Percentiles rank a stretch among this genome's conserved stretches.
Conservation (phyloP, 2,329 filamentous ascomycete genomes). For the Clarireedia monteithiana region DNA sequence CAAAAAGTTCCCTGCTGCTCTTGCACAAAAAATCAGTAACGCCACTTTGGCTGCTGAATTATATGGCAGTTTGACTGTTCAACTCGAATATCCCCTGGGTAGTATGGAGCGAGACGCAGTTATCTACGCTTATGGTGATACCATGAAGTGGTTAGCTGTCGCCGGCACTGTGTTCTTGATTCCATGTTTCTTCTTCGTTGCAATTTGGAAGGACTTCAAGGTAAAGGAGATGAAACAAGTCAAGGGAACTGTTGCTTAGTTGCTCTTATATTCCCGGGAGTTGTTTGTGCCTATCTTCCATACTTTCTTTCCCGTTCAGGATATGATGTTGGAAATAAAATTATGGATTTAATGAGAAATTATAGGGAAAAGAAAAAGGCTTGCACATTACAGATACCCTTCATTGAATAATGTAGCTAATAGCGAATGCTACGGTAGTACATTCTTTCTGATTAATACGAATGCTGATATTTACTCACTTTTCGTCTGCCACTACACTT, state of each 20-base stretch:
- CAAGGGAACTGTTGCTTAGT: slow-evolving; percentile 21
- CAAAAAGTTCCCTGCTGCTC: slow-evolving; percentile 38
- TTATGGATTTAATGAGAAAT: no score
- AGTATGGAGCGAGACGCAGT: slow-evolving; percentile 47
- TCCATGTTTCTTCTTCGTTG: slow-evolving; percentile 34
- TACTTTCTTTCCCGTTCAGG: no score
- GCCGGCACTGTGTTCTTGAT: slow-evolving; percentile 32
- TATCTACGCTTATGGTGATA: slow-evolving; percentile 49
- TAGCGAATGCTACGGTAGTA: no score
- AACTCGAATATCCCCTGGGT: slow-evolving; percentile 45
- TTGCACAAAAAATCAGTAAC: slow-evolving; percentile 35
- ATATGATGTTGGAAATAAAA: no score
- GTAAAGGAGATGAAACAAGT: slow-evolving; percentile 32
- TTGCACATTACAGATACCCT: no score
- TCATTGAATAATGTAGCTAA: no score
- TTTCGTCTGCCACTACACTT: no score
- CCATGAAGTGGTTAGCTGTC: slow-evolving; percentile 39
- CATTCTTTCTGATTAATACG: no score
- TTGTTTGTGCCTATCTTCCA: no score
- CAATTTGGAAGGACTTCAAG: slow-evolving; percentile 41
- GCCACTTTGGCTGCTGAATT: slow-evolving; percentile 28
- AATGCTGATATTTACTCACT: no score
- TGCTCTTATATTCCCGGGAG: no score
- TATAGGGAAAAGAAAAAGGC: no score
- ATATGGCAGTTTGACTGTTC: slow-evolving; percentile 44